Evolutionary conservation across 768 basidiomycete genomes (phyloP).

Genomic region (Boletus bicolor): DNA sequence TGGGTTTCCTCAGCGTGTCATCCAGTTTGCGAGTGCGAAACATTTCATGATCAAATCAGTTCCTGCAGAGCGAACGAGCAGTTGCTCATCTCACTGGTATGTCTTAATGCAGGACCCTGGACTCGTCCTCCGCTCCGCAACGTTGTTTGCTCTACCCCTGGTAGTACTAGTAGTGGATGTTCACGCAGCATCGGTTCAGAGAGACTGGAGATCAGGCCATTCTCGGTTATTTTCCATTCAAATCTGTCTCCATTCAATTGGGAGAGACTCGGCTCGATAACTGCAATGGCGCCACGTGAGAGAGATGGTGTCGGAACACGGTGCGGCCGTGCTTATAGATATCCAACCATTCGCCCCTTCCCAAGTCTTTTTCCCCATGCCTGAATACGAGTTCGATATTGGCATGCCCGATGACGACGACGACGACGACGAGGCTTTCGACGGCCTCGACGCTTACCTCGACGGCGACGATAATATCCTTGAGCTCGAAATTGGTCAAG

Average conservation of each 20-base stretch:
- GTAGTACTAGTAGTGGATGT: no score
- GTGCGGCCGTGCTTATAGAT: background rate
- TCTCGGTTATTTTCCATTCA: background rate
- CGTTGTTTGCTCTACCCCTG: background rate
- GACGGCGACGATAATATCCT: constrained; percentile 35
- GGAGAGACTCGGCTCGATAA: background rate
- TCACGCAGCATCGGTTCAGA: background rate
- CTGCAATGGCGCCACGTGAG: background rate
- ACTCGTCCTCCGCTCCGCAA: background rate
- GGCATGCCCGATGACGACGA: constrained; percentile 25
- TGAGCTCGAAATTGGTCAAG: constrained; percentile 32
- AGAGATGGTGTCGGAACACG: background rate
- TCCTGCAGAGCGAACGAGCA: background rate
- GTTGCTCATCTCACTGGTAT: background rate
- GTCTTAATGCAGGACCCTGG: background rate
- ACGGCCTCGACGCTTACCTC: constrained; percentile 35
- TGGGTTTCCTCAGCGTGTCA: background rate
- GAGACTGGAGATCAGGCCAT: background rate
- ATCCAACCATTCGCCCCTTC: constrained; percentile 3
- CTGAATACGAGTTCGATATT: constrained; percentile 20
- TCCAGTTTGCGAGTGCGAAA: background rate
- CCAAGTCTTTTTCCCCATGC: constrained; percentile 12
- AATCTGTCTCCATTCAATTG: background rate
- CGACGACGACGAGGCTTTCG: constrained; percentile 33
- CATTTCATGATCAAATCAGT: background rate